phyloP scores from a whole-genome alignment of 1,139 yeast species.

The Zygosaccharomyces pseudobailii region DNA sequence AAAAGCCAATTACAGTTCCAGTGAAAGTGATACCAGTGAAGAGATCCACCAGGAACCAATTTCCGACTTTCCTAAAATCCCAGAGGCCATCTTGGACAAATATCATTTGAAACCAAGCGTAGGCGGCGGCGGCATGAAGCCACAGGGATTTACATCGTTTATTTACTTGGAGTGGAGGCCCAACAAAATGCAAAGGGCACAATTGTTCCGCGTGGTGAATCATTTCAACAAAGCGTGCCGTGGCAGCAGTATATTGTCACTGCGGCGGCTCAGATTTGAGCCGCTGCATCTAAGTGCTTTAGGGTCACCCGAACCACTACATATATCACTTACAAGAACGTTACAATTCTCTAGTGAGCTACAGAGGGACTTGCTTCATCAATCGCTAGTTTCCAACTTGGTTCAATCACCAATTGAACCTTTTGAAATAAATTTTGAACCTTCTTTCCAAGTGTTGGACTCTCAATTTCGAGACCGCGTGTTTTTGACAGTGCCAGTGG shows the following conservation, averaged over 20 bases:
- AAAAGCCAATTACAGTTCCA: constrained; percentile 11
- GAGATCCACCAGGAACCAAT: neutral
- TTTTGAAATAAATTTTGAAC: constrained; percentile 15
- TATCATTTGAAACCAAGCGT: constrained; percentile 22
- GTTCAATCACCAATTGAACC: constrained; percentile 6
- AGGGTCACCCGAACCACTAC: constrained; percentile 26
- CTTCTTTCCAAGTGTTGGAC: constrained; percentile 12
- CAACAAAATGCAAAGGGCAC: constrained; percentile 8
- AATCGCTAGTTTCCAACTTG: constrained; percentile 7
- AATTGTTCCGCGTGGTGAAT: constrained; percentile 8
- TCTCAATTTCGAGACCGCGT: constrained; percentile 11
- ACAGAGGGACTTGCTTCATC: constrained; percentile 14
- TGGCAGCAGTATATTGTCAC: constrained; percentile 1
- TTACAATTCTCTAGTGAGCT: constrained; percentile 10
- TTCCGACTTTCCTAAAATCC: constrained; percentile 13
- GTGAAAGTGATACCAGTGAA: constrained; percentile 16
- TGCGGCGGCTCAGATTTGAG: constrained; percentile 12
- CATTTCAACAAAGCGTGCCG: constrained; percentile 9
- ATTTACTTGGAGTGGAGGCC: constrained; percentile 26
- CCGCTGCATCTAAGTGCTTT: constrained; percentile 21
- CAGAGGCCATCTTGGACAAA: constrained; percentile 20
- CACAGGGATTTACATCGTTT: constrained; percentile 17
- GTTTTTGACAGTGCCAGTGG: constrained; percentile 15
- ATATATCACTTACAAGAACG: constrained; percentile 22
- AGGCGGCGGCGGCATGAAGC: neutral